Percentiles rank a stretch among this genome's conserved stretches.
Evolutionary conservation across 2,329 filamentous ascomycete genomes (phyloP).

Genomic region (Ophiostoma ips): DNA sequence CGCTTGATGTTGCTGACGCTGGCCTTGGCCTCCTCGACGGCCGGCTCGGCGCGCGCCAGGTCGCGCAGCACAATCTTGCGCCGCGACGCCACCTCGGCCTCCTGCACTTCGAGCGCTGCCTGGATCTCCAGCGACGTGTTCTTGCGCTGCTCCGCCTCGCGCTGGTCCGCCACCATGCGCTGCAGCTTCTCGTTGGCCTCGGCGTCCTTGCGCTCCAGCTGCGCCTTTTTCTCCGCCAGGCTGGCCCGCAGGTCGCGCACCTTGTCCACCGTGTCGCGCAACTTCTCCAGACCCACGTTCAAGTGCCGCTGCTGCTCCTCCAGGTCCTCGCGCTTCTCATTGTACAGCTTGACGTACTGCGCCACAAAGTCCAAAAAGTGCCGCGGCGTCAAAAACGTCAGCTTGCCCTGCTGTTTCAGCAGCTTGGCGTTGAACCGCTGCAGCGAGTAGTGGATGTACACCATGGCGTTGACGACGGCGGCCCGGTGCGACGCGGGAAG

Average conservation of each 20-base stretch:
- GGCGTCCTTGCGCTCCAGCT: constrained; percentile 83
- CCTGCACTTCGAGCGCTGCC: constrained; percentile 72
- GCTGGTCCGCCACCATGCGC: constrained; percentile 92
- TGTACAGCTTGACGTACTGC: constrained; percentile 94
- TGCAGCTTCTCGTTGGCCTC: constrained; percentile 97
- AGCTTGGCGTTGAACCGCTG: constrained; percentile 80
- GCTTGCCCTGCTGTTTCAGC: constrained; percentile 79
- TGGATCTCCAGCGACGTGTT: constrained; percentile 80
- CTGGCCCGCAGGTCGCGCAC: constrained; percentile 83
- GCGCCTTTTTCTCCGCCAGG: constrained; percentile 84
- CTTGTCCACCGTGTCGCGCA: constrained; percentile 93
- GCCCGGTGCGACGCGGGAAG: constrained; percentile 84
- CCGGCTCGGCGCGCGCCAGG: constrained; percentile 81
- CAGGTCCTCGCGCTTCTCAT: constrained; percentile 94
- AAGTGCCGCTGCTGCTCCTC: constrained; percentile 98
- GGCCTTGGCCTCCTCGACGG: constrained; percentile 81
- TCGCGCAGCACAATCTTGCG: constrained; percentile 77
- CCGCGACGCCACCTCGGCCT: constrained; percentile 70
- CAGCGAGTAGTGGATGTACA: constrained; percentile 93
- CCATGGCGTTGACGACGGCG: constrained; percentile 93
- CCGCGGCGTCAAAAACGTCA: constrained; percentile 85
- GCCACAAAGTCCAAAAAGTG: constrained; percentile 98
- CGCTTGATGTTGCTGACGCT: constrained; percentile 98
- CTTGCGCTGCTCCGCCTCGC: constrained; percentile 85
- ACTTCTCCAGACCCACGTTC: constrained; percentile 94